Conservation (phyloP, 495 filamentous ascomycete genomes). For the Mytilinidion resinicola region DNA sequence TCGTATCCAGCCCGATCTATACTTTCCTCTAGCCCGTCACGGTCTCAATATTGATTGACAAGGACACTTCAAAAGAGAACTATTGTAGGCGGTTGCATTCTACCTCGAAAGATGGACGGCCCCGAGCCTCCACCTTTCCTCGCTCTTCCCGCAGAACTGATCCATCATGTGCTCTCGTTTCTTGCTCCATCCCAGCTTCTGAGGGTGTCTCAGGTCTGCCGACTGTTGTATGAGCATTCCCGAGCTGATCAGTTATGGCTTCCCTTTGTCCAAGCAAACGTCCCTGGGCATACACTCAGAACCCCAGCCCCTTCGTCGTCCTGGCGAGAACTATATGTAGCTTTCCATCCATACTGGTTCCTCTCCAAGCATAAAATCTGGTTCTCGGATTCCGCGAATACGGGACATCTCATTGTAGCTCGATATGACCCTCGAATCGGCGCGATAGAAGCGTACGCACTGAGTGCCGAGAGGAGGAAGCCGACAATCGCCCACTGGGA, state of each 20-base stretch:
- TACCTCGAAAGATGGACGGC: neutral
- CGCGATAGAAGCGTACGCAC: slow-evolving; percentile 74
- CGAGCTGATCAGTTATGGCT: slow-evolving; percentile 33
- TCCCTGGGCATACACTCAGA: slow-evolving; percentile 8
- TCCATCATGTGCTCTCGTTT: slow-evolving; percentile 27
- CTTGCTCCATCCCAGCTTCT: slow-evolving; percentile 27
- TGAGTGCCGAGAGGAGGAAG: slow-evolving; percentile 55
- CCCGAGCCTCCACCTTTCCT: slow-evolving; percentile 11
- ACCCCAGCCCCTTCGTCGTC: slow-evolving; percentile 14
- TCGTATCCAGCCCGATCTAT: no score
- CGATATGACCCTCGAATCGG: slow-evolving; percentile 66
- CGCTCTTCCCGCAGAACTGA: slow-evolving; percentile 26
- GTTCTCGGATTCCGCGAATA: slow-evolving; percentile 68
- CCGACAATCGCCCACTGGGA: slow-evolving; percentile 56
- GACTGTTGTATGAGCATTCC: slow-evolving; percentile 21
- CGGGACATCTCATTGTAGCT: slow-evolving; percentile 63
- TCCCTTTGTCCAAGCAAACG: slow-evolving; percentile 28
- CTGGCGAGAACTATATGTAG: slow-evolving; percentile 55
- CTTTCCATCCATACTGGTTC: slow-evolving; percentile 80
- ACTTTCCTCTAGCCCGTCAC: no score
- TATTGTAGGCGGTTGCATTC: no score
- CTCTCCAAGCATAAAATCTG: slow-evolving; percentile 72
- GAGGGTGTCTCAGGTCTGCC: slow-evolving; percentile 26
- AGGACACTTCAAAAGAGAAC: no score
- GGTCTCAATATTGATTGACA: no score